Evolutionary conservation across 2,329 filamentous ascomycete species (phyloP).

Genomic region (Karstenula rhodostoma): DNA sequence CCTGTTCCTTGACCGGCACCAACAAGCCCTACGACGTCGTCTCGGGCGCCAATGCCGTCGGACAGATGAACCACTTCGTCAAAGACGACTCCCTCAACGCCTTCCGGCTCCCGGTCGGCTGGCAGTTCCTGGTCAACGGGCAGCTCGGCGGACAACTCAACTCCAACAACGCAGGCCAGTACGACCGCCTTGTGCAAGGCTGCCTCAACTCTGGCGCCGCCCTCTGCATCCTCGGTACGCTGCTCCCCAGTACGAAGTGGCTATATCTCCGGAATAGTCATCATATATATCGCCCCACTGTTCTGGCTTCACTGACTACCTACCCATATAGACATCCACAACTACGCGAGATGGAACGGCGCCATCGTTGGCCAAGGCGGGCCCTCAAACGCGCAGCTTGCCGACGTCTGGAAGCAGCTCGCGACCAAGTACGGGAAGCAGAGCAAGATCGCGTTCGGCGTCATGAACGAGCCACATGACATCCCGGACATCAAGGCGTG

Average conservation of each 20-base stretch:
- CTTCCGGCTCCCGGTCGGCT: conserved; percentile 65
- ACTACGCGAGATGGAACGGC: conserved; percentile 65
- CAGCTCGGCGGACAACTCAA: conserved; percentile 61
- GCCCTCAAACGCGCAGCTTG: conserved; percentile 66
- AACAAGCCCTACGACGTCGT: conserved; percentile 31
- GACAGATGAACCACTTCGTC: conserved; percentile 66
- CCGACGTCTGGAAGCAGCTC: conserved; percentile 63
- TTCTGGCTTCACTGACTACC: too few species aligned
- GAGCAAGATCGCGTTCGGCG: conserved; percentile 66
- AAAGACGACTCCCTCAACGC: conserved; percentile 63
- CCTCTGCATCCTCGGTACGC: conserved; percentile 55
- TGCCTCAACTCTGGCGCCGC: conserved; percentile 65
- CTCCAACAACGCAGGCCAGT: conserved; percentile 58
- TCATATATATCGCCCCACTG: too few species aligned
- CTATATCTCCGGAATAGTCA: too few species aligned
- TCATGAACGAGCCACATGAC: conserved; percentile 76
- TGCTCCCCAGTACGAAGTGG: too few species aligned
- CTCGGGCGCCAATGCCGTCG: conserved; percentile 48
- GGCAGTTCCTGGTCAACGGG: conserved; percentile 68
- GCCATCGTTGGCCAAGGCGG: conserved; percentile 72
- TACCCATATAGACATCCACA: conserved; percentile 60
- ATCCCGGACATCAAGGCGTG: conserved; percentile 60
- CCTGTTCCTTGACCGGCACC: conserved; percentile 27
- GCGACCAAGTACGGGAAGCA: conserved; percentile 66
- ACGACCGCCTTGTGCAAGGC: conserved; percentile 64